Percentiles rank a stretch among this genome's conserved stretches.
Conservation (phyloP, 192 early-diverging fungal genomes). For the Coemansia sp. region DNA sequence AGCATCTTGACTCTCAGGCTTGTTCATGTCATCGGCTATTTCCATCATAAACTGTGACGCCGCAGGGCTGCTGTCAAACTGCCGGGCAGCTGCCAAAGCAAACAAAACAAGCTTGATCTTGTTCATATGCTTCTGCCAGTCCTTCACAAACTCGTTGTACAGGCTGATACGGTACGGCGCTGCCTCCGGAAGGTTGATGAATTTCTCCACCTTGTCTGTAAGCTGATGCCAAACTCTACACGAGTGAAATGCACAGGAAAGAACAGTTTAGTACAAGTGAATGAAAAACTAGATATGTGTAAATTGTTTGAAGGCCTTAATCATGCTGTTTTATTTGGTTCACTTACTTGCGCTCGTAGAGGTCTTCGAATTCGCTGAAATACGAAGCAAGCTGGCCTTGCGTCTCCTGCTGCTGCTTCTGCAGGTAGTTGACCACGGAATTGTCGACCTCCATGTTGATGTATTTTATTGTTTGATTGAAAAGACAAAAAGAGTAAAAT, state of each 20-base stretch:
- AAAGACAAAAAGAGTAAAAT: too few relatives aligned
- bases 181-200: conserved; percentile 76
- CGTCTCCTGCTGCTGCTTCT: conserved; percentile 64
- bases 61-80: conserved; percentile 68
- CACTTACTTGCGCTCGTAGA: conserved; percentile 93
- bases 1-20: conserved; percentile 73
- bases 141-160: conserved; percentile 88
- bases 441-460: conserved; percentile 72
- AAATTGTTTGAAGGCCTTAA: too few relatives aligned
- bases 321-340: too few relatives aligned
- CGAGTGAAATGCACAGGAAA: not conserved
- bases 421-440: conserved; percentile 73
- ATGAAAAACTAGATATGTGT: not conserved
- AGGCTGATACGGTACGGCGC: conserved; percentile 74
- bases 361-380: conserved; percentile 84
- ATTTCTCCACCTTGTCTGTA: conserved; percentile 75
- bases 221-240: conserved; percentile 97
- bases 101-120: conserved; percentile 85
- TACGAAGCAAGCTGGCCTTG: conserved; percentile 71
- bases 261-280: too few relatives aligned
- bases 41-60: conserved; percentile 74
- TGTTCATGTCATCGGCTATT: conserved; percentile 72
- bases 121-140: conserved; percentile 96
- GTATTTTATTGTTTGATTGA: too few relatives aligned
- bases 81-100: conserved; percentile 72